Percentiles rank a stretch among this genome's conserved stretches.
phyloP scores from a whole-genome alignment of 177 flowering plant genomes.

The Vitis hybrid region DNA sequence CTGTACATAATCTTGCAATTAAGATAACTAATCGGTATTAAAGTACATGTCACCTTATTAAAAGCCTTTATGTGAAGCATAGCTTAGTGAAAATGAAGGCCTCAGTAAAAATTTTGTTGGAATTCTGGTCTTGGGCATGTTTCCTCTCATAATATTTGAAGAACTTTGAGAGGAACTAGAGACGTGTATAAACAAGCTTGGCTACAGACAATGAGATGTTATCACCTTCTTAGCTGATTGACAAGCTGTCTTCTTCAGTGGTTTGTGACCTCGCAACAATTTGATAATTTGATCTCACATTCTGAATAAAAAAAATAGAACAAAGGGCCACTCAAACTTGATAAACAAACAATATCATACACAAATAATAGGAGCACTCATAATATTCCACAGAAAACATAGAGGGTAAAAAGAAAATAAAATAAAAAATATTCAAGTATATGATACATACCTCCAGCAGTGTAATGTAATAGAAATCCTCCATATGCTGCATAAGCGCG shows the following conservation, averaged over 20 bases:
- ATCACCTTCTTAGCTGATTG: constrained; percentile 10
- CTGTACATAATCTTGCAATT: neutral
- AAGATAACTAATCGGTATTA: neutral
- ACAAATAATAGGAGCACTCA: neutral
- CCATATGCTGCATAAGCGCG: constrained; percentile 99
- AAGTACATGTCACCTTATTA: neutral
- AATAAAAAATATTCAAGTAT: neutral
- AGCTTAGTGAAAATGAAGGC: neutral
- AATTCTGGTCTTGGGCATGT: too few species aligned
- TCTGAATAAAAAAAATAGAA: constrained; percentile 30
- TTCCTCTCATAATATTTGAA: too few species aligned
- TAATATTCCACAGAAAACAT: neutral
- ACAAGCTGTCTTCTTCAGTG: constrained; percentile 12
- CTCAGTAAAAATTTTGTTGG: neutral
- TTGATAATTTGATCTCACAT: constrained; percentile 64
- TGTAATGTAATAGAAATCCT: constrained; percentile 87
- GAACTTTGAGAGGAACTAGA: too few species aligned
- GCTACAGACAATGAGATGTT: too few species aligned
- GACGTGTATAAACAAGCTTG: too few species aligned
- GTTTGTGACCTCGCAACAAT: constrained; percentile 20
- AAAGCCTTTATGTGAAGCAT: neutral
- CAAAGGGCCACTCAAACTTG: constrained; percentile 9
- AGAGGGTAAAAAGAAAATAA: neutral
- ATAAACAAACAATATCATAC: neutral
- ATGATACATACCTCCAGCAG: constrained; percentile 70